Percentiles rank a stretch among this genome's conserved stretches.
phyloP scores from a whole-genome alignment of 441 rosid species.

The Gossypium trilobum region DNA sequence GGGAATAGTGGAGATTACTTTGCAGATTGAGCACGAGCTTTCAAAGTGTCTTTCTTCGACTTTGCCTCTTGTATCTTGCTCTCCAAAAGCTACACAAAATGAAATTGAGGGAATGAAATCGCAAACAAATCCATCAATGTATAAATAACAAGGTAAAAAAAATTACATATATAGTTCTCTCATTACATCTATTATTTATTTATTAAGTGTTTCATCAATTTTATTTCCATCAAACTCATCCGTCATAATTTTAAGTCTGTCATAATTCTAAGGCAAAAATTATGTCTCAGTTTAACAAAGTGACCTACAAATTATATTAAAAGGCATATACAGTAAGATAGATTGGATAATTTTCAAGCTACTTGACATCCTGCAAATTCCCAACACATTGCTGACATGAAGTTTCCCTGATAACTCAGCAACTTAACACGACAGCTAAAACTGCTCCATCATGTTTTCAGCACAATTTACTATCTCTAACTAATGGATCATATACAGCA shows the following conservation, averaged over 20 bases:
- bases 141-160: conserved; percentile 6
- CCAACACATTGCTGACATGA: background rate
- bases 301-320: background rate
- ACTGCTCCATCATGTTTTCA: background rate
- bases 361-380: background rate
- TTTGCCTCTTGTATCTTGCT: conserved; percentile 96
- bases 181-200: background rate
- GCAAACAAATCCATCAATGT: conserved; percentile 12
- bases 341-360: background rate
- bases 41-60: conserved; percentile 91
- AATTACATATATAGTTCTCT: background rate
- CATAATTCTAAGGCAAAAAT: background rate
- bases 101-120: conserved; percentile 21
- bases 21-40: conserved; percentile 94
- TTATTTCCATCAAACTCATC: background rate
- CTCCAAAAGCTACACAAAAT: conserved; percentile 65
- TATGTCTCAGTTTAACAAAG: background rate
- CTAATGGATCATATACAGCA: background rate
- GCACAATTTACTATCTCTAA: background rate
- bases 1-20: conserved; percentile 37
- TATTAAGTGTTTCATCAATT: background rate
- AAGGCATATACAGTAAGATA: background rate
- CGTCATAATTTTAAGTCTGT: background rate
- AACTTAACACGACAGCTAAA: background rate
- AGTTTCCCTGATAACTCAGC: background rate